Conservation (phyloP, 1,284 basidiomycete genomes). For the Tilletia setariae region DNA sequence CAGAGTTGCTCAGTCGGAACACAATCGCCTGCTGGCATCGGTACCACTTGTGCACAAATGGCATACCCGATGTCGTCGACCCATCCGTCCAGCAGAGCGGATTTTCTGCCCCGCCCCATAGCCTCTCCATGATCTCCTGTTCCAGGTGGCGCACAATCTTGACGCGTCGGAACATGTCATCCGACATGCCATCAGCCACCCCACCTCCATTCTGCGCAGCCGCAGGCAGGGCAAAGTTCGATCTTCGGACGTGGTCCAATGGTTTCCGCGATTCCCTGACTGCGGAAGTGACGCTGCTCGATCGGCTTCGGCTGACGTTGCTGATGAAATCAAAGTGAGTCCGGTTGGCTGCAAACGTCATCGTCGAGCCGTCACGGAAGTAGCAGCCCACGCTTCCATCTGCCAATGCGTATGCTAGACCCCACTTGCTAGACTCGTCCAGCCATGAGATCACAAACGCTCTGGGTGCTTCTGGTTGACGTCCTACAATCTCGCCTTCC, state of each 20-base stretch:
- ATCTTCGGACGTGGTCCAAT: constrained; percentile 12
- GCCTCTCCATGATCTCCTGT: constrained; percentile 49
- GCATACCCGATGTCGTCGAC: constrained; percentile 73
- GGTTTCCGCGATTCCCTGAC: constrained; percentile 53
- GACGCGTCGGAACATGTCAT: constrained; percentile 23
- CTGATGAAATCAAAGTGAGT: constrained; percentile 23
- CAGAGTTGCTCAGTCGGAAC: constrained; percentile 90
- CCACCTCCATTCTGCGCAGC: neutral
- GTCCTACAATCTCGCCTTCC: constrained; percentile 56
- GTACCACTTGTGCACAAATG: constrained; percentile 91
- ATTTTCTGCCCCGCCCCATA: constrained; percentile 55
- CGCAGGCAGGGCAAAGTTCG: neutral
- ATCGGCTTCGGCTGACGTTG: neutral
- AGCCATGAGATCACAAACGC: constrained; percentile 97
- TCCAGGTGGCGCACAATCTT: constrained; percentile 50
- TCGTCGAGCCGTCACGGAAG: constrained; percentile 88
- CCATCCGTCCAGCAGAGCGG: constrained; percentile 57
- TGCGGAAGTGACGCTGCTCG: constrained; percentile 13
- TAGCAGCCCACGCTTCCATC: constrained; percentile 92
- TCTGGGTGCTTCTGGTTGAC: constrained; percentile 64
- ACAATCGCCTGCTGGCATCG: constrained; percentile 95
- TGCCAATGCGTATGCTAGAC: constrained; percentile 93
- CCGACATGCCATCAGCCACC: neutral
- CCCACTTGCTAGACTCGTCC: constrained; percentile 97
- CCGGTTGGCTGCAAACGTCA: constrained; percentile 50